These are phyloP conservation scores for Leishmania braziliensis DNA, from an alignment of 208 protist genomes.

Conservation along the genomic window DNA sequence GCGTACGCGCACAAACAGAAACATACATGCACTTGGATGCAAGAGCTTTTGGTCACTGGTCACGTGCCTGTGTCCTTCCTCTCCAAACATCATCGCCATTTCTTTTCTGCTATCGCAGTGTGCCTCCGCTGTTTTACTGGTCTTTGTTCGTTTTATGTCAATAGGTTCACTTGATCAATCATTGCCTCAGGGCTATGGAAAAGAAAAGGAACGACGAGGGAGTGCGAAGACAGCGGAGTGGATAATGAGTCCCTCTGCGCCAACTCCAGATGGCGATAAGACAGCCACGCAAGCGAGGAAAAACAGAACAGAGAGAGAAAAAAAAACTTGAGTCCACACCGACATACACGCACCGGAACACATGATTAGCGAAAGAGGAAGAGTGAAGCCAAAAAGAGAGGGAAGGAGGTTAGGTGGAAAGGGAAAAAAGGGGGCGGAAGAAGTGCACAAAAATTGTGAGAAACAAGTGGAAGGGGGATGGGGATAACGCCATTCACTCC, in stretches of 20 bases:
- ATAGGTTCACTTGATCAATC: background rate
- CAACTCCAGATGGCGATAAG: background rate
- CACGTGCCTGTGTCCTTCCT: background rate
- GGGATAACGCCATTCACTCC: too few species aligned
- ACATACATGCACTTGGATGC: background rate
- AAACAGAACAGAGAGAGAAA: too few species aligned
- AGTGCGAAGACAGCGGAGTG: background rate
- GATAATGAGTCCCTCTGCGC: background rate
- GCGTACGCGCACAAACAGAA: background rate
- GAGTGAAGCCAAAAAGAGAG: background rate
- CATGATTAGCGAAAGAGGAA: background rate
- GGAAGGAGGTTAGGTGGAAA: background rate
- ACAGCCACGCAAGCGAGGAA: too few species aligned
- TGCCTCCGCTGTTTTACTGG: background rate
- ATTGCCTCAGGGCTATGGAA: background rate
- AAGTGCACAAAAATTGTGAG: too few species aligned
- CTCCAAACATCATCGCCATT: too few species aligned
- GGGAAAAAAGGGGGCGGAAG: background rate
- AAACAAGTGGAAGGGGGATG: too few species aligned
- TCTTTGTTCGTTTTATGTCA: background rate
- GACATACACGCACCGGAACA: background rate
- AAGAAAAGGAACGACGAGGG: background rate
- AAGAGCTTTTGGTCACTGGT: background rate
- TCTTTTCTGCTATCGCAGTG: background rate
- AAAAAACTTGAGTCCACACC: background rate